Percentiles rank a stretch among this genome's conserved stretches.
phyloP scores from a whole-genome alignment of 306 rosid genomes.

The Spatholobus suberectus region DNA sequence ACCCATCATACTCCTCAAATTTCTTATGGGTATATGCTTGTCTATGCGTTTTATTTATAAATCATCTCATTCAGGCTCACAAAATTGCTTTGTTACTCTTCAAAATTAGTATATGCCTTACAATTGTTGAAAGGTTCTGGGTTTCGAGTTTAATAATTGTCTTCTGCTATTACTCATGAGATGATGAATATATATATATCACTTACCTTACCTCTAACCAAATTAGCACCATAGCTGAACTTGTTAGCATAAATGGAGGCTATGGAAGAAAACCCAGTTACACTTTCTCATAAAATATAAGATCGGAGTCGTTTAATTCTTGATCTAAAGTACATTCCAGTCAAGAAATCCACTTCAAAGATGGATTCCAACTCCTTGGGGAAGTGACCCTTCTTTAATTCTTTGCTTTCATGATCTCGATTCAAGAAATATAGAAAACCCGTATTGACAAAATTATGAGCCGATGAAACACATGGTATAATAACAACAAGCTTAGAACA shows the following conservation, averaged over 20 bases:
- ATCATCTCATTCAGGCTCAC: conserved; percentile 30
- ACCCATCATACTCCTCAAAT: conserved; percentile 45
- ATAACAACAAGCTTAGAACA: conserved; percentile 29
- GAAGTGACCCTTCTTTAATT: conserved; percentile 27
- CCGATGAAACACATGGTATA: conserved; percentile 48
- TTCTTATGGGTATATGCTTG: background rate
- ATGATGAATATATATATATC: background rate
- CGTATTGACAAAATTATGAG: conserved; percentile 49
- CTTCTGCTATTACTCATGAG: background rate
- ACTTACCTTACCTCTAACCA: background rate
- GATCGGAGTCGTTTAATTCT: conserved; percentile 18
- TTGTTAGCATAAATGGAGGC: background rate
- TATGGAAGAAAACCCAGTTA: conserved; percentile 45
- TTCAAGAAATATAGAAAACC: conserved; percentile 17
- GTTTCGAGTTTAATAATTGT: conserved; percentile 16
- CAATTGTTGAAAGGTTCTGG: conserved; percentile 21
- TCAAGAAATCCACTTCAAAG: conserved; percentile 34
- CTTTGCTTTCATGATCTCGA: conserved; percentile 34
- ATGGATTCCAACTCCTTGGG: conserved; percentile 34
- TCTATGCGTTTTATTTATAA: background rate
- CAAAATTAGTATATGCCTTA: conserved; percentile 33
- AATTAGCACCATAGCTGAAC: conserved; percentile 6
- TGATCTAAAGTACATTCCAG: conserved; percentile 32
- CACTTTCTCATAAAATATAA: conserved; percentile 62
- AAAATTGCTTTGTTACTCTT: background rate